Base-by-base conservation (phyloP, 257 asterid species). In the Leptodermis oblonga region DNA sequence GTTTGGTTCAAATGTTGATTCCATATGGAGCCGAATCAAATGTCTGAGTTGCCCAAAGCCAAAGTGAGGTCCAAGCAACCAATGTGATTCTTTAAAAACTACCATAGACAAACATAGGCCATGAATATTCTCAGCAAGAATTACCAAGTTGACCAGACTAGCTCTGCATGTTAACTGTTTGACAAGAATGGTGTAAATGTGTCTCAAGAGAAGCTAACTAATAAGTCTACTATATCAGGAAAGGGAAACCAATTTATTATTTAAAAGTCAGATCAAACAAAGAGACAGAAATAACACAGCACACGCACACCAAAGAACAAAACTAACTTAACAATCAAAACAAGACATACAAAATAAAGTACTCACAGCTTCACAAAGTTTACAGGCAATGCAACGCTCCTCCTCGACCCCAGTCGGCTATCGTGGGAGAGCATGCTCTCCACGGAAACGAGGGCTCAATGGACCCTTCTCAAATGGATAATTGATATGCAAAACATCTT, bases 401-500 rank as follows among this genome's bases (percentile, higher is more conserved):
- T n/a, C n/a, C n/a, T n/a, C n/a, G n/a, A n/a, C n/a, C n/a, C n/a
- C n/a, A n/a, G n/a, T n/a, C n/a, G n/a, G n/a, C n/a, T n/a, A n/a
- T n/a, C n/a, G n/a, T n/a, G n/a, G n/a, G n/a, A n/a, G n/a, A n/a
- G n/a, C n/a, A n/a, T n/a, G n/a, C n/a, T n/a, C n/a, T n/a, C n/a
- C n/a, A n/a, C n/a, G n/a, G n/a, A n/a, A n/a, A n/a, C n/a, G n/a
- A n/a, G n/a, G n/a, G n/a, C n/a, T n/a, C n/a, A 90, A 90, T 65
- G 97, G 97, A 83, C 88, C 78, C 88, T n/a, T n/a, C n/a, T n/a
- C n/a, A n/a, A n/a, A n/a, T n/a, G n/a, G n/a, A n/a, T n/a, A n/a
- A n/a, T n/a, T 90, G 68, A 90, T 90, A 95, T 90, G 90, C 81
- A 80, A 39, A 68, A n/a, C n/a, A n/a, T n/a, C n/a, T n/a, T n/a